Conservation (phyloP, 768 basidiomycete species). For the Mycena rebaudengoi region DNA sequence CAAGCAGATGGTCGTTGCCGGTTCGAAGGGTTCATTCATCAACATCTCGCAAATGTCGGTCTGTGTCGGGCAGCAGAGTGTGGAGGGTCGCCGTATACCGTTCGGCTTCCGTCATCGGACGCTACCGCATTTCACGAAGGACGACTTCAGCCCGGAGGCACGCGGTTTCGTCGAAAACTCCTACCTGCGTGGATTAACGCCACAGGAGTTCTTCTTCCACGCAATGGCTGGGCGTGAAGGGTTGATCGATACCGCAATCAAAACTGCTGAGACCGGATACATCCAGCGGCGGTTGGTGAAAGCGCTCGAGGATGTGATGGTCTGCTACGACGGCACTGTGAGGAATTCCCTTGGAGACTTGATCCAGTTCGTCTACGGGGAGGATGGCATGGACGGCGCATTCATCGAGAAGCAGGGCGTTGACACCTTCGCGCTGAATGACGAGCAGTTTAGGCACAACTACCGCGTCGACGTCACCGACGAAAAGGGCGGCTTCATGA, state of each 20-base stretch:
- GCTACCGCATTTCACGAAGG: conserved; percentile 97
- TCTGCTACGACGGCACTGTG: conserved; percentile 97
- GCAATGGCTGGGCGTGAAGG: conserved; percentile 99
- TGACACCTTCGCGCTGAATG: conserved; percentile 84
- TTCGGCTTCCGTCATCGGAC: conserved; percentile 98
- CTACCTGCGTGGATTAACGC: conserved; percentile 93
- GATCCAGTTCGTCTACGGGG: conserved; percentile 96
- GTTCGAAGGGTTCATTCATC: conserved; percentile 98
- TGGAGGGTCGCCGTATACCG: conserved; percentile 97
- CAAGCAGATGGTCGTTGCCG: conserved; percentile 99
- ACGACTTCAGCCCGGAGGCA: conserved; percentile 97
- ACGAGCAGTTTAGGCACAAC: conserved; percentile 87
- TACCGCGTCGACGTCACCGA: conserved; percentile 97
- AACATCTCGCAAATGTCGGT: conserved; percentile 99
- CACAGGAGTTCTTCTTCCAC: conserved; percentile 99
- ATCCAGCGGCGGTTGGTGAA: conserved; percentile 99
- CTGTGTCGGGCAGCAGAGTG: conserved; percentile 97
- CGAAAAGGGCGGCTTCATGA: conserved; percentile 21
- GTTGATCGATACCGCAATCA: conserved; percentile 98
- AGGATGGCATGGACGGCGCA: conserved; percentile 99
- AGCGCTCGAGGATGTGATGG: conserved; percentile 96
- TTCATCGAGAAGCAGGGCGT: conserved; percentile 96
- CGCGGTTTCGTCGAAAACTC: conserved; percentile 99
- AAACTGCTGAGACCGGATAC: conserved; percentile 99
- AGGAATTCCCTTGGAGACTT: conserved; percentile 97